phyloP scores from a whole-genome alignment of 805 yeast genomes.

The Komagataella ulmi region DNA sequence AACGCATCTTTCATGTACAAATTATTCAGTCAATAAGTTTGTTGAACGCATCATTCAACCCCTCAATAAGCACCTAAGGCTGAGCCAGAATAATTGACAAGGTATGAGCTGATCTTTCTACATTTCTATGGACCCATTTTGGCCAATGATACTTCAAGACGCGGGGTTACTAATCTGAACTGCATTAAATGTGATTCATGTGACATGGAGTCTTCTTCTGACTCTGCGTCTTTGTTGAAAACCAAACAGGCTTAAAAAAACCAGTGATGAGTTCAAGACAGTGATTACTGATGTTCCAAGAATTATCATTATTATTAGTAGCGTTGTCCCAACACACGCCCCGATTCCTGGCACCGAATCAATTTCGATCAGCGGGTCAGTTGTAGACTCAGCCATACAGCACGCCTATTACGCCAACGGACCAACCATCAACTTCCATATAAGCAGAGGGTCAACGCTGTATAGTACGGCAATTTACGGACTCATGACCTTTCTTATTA shows the following conservation, averaged over 20 bases:
- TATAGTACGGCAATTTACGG: background rate
- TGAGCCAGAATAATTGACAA: too few species aligned
- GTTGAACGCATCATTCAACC: too few species aligned
- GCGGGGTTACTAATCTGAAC: too few species aligned
- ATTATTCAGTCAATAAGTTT: too few species aligned
- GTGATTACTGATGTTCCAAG: background rate
- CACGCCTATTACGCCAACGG: background rate
- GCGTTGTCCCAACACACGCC: background rate
- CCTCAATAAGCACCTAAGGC: too few species aligned
- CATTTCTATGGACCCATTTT: too few species aligned
- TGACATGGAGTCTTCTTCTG: too few species aligned
- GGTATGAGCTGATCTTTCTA: too few species aligned
- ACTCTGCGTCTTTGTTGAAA: too few species aligned
- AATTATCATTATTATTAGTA: background rate
- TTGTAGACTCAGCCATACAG: conserved; percentile 3
- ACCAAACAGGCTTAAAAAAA: background rate
- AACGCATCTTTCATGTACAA: too few species aligned
- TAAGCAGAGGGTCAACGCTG: background rate
- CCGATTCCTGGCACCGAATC: background rate
- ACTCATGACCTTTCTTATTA: background rate
- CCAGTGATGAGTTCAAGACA: background rate
- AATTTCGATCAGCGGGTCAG: background rate
- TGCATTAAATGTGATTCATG: too few species aligned
- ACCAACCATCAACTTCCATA: background rate
- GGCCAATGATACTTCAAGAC: too few species aligned